phyloP scores from a whole-genome alignment of 768 basidiomycete genomes.

The Termitomyces sp. region DNA sequence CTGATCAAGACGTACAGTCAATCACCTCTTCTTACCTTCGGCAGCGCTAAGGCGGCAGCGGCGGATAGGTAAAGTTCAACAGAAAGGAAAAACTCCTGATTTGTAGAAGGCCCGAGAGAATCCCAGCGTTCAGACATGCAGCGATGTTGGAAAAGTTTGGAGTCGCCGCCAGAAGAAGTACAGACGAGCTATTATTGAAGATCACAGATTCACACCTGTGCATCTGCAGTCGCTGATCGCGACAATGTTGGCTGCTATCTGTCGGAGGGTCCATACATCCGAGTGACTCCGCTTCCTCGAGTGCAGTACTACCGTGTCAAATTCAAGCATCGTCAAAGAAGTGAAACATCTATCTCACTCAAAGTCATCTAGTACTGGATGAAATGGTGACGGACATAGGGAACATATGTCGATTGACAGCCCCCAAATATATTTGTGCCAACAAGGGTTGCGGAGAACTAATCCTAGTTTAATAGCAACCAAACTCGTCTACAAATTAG shows the following conservation, averaged over 20 bases:
- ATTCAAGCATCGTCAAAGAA: neutral
- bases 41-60: conserved; percentile 40
- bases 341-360: neutral
- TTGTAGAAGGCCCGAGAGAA: conserved; percentile 13
- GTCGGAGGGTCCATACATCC: neutral
- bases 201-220: neutral
- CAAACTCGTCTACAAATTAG: conserved; percentile 24
- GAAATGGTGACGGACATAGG: neutral
- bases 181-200: neutral
- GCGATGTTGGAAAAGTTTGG: neutral
- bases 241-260: conserved; percentile 5
- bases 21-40: conserved; percentile 43
- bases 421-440: neutral
- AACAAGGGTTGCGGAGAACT: conserved; percentile 3
- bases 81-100: conserved; percentile 51
- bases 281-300: neutral
- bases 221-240: neutral
- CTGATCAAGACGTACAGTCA: neutral
- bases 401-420: neutral
- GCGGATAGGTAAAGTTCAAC: conserved; percentile 59
- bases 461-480: conserved; percentile 6
- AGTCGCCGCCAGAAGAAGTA: neutral
- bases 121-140: conserved; percentile 31
- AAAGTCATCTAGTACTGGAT: neutral
- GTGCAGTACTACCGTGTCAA: neutral